Conservation (phyloP, 2,329 filamentous ascomycete genomes). For the Trichophaea hybrida region DNA sequence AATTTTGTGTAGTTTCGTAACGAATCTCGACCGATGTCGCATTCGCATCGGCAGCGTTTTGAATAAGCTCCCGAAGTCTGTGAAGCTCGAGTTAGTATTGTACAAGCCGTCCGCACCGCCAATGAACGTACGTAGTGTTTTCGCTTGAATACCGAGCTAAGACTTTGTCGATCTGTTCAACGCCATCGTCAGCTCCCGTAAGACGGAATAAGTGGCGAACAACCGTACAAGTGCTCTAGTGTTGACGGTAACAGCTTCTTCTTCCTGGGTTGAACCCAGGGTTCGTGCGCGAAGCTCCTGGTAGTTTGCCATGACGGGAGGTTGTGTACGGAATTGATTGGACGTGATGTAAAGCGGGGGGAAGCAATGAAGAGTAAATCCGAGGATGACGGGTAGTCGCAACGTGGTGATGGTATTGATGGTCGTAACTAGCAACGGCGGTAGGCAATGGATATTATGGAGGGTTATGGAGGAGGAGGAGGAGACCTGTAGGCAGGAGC, state of each 20-base stretch:
- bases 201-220: not conserved
- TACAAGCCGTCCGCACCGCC: not conserved
- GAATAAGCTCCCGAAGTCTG: constrained; percentile 71
- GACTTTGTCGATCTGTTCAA: constrained; percentile 69
- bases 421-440: not conserved
- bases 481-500: no score
- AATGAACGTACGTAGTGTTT: constrained; percentile 49
- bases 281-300: constrained; percentile 71
- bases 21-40: constrained; percentile 79
- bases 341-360: no score
- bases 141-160: constrained; percentile 92
- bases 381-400: no score
- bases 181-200: constrained; percentile 5
- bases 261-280: constrained; percentile 70
- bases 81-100: not conserved
- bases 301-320: constrained; percentile 40
- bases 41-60: constrained; percentile 95
- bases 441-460: not conserved
- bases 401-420: not conserved
- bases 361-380: no score
- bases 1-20: constrained; percentile 37
- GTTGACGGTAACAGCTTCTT: constrained; percentile 96
- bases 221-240: constrained; percentile 55
- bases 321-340: not conserved
- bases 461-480: no score